A percentile compares a stretch with the other conserved stretches of the same genome.
These are phyloP conservation scores for Conidiobolus coronatus DNA, from an alignment of 371 early-diverging fungal species.

Conservation along the genomic window DNA sequence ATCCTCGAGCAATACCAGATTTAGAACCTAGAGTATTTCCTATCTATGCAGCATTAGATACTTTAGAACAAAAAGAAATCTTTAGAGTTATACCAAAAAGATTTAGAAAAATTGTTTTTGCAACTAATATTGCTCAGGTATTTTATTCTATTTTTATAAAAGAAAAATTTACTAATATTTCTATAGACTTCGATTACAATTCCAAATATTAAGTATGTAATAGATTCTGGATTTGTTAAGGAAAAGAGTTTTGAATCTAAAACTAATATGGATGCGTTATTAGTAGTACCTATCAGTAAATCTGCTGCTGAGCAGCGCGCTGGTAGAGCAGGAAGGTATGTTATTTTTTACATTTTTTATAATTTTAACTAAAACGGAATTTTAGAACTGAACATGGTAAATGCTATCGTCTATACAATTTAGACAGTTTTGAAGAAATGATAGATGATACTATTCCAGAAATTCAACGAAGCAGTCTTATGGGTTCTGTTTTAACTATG, in stretches of 20 bases:
- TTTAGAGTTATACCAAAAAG: constrained; percentile 68
- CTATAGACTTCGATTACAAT: constrained; percentile 53
- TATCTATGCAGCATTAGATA: constrained; percentile 77
- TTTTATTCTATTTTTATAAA: constrained; percentile 15
- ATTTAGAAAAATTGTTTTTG: constrained; percentile 83
- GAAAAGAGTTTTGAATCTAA: constrained; percentile 57
- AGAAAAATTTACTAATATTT: constrained; percentile 1
- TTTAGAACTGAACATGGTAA: constrained; percentile 60
- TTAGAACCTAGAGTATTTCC: constrained; percentile 25
- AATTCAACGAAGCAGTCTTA: constrained; percentile 80
- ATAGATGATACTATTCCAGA: constrained; percentile 78
- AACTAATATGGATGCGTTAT: constrained; percentile 62
- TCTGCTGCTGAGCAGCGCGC: constrained; percentile 92
- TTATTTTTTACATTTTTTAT: not conserved
- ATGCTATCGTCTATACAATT: constrained; percentile 86
- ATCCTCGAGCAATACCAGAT: constrained; percentile 23
- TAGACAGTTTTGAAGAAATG: constrained; percentile 62
- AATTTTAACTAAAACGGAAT: not conserved
- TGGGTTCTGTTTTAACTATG: constrained; percentile 65
- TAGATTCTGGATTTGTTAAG: constrained; percentile 85
- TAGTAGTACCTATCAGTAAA: constrained; percentile 58
- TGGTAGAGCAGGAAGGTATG: constrained; percentile 96
- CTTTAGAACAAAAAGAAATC: constrained; percentile 70
- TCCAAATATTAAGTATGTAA: constrained; percentile 73
- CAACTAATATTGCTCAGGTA: constrained; percentile 99